phyloP scores from a whole-genome alignment of 148 eudicot genomes.

The Rhododendron vialii region DNA sequence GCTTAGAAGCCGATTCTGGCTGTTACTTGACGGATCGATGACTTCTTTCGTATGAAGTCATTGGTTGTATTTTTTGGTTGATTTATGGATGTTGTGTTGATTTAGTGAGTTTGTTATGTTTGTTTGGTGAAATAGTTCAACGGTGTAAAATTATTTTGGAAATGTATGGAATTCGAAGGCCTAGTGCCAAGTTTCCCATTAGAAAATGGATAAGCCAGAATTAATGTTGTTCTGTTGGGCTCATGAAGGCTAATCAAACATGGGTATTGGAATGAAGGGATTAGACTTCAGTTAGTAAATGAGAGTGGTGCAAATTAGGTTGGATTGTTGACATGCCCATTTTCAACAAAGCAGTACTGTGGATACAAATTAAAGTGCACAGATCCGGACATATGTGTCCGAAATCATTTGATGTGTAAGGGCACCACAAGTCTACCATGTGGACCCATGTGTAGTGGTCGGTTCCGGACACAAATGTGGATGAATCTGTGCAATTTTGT shows the following conservation, averaged over 20 bases:
- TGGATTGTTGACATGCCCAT: not conserved
- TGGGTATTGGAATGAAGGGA: not conserved
- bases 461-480: too few species aligned
- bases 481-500: too few species aligned
- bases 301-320: not conserved
- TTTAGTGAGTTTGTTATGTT: not conserved
- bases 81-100: not conserved
- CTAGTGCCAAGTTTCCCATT: not conserved
- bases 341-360: not conserved
- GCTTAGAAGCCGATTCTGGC: not conserved
- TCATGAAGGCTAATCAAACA: not conserved
- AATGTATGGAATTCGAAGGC: not conserved
- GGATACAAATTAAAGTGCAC: too few species aligned
- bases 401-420: not conserved
- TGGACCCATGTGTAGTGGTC: too few species aligned
- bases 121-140: not conserved
- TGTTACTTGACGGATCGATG: not conserved
- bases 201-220: not conserved
- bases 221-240: not conserved
- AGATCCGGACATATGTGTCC: not conserved
- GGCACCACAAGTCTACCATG: not conserved
- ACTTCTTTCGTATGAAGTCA: not conserved
- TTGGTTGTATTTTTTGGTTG: not conserved
- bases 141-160: not conserved
- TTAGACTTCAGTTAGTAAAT: not conserved